These are phyloP conservation scores for Cudoniella acicularis DNA, from an alignment of 495 filamentous ascomycete species.

Conservation along the genomic window DNA sequence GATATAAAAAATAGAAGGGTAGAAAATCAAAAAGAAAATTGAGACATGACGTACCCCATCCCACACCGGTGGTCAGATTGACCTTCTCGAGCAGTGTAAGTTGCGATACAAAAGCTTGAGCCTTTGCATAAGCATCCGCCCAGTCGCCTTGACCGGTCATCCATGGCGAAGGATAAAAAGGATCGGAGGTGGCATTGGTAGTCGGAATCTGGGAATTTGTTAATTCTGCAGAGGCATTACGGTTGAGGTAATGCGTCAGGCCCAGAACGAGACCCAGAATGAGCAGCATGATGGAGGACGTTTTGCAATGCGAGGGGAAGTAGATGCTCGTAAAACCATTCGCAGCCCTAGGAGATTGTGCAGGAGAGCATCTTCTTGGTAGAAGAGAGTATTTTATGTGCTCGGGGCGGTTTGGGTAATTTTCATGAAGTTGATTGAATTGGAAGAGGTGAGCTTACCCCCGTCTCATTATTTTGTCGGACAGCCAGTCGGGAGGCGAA, in stretches of 20 bases:
- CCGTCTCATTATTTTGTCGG: not conserved
- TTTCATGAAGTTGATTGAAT: not conserved
- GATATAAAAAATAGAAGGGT: not conserved
- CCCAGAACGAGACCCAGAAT: not conserved
- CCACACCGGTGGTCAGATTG: conserved; percentile 57
- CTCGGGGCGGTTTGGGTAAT: not conserved
- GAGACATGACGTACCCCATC: not conserved
- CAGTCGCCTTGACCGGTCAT: conserved; percentile 66
- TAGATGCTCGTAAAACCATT: not conserved
- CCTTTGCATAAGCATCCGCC: conserved; percentile 72
- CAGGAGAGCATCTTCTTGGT: not conserved
- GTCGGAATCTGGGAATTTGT: not conserved
- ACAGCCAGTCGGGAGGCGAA: not conserved
- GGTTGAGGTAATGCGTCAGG: not conserved
- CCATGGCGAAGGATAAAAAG: conserved; percentile 85
- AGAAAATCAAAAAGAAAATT: not conserved
- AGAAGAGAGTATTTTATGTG: not conserved
- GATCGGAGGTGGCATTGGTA: conserved; percentile 35
- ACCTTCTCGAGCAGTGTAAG: conserved; percentile 87
- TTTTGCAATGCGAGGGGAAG: not conserved
- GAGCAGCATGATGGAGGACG: not conserved
- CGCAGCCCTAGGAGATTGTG: not conserved
- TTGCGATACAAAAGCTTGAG: conserved; percentile 74
- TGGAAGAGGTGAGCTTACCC: not conserved
- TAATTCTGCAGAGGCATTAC: not conserved